A percentile compares a stretch with the other conserved stretches of the same genome.
Evolutionary conservation across 1,284 basidiomycete genomes (phyloP).

Genomic region (Marasmius tenuissimus): DNA sequence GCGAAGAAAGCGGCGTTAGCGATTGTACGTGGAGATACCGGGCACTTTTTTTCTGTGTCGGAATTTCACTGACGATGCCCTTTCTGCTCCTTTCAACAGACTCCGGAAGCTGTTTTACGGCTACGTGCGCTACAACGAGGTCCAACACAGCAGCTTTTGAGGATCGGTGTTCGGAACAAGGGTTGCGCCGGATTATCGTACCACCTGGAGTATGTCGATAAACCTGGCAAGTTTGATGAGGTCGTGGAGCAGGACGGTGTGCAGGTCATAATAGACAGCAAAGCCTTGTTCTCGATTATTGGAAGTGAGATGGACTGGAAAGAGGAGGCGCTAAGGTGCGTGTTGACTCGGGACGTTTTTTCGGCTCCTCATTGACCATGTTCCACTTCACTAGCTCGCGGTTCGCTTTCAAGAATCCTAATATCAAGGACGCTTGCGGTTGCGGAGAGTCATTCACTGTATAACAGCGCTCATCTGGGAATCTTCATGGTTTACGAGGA

Average conservation of each 20-base stretch:
- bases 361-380: not conserved
- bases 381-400: slow-evolving; percentile 58
- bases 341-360: slow-evolving; percentile 11
- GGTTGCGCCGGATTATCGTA: slow-evolving; percentile 99
- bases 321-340: slow-evolving; percentile 85
- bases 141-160: slow-evolving; percentile 89
- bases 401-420: slow-evolving; percentile 91
- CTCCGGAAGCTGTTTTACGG: slow-evolving; percentile 76
- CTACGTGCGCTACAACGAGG: slow-evolving; percentile 71
- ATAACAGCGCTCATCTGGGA: slow-evolving; percentile 13
- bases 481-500: not conserved
- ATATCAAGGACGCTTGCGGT: slow-evolving; percentile 90
- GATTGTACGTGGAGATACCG: slow-evolving; percentile 57
- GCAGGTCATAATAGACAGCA: slow-evolving; percentile 93
- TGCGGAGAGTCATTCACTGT: slow-evolving; percentile 91
- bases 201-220: slow-evolving; percentile 94
- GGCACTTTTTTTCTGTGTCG: not conserved
- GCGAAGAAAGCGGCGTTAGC: slow-evolving; percentile 82
- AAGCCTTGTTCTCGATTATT: slow-evolving; percentile 97
- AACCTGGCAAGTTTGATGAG: slow-evolving; percentile 93
- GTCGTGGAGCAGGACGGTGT: slow-evolving; percentile 96
- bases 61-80: not conserved
- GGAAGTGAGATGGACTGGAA: slow-evolving; percentile 99
- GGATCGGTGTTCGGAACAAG: slow-evolving; percentile 96
- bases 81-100: slow-evolving; percentile 45